phyloP scores from a whole-genome alignment of 805 yeast genomes.

The Cyberlindnera veronae region DNA sequence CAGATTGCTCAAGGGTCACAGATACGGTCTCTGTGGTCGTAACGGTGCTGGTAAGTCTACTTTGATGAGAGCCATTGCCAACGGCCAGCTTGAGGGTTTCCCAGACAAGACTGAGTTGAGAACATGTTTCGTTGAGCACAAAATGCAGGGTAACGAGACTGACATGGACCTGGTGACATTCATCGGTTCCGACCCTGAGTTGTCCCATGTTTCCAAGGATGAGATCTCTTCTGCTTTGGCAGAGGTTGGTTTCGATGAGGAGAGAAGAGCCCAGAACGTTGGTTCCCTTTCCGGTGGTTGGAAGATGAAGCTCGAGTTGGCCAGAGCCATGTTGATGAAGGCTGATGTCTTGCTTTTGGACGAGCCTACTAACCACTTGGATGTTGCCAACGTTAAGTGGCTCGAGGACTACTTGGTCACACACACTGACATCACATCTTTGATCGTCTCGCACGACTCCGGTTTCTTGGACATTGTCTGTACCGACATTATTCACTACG shows the following conservation, averaged over 20 bases:
- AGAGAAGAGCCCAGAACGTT: conserved; percentile 84
- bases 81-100: conserved; percentile 96
- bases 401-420: conserved; percentile 79
- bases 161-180: conserved; percentile 84
- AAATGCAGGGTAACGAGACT: conserved; percentile 91
- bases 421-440: conserved; percentile 85
- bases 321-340: conserved; percentile 97
- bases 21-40: conserved; percentile 97
- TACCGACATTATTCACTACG: conserved; percentile 95
- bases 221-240: conserved; percentile 75
- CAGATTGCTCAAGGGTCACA: conserved; percentile 87
- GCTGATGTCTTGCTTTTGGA: conserved; percentile 93
- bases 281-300: conserved; percentile 98
- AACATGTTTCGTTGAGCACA: conserved; percentile 97
- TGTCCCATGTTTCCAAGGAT: conserved; percentile 55
- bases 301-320: conserved; percentile 98
- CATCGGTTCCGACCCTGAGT: conserved; percentile 85
- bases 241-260: conserved; percentile 88
- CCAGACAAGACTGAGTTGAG: conserved; percentile 82
- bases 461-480: conserved; percentile 94
- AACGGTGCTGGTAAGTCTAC: conserved; percentile 99
- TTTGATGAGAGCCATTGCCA: conserved; percentile 92
- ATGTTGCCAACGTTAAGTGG: conserved; percentile 92
- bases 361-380: conserved; percentile 98
- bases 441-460: conserved; percentile 97